phyloP scores from a whole-genome alignment of 2,329 filamentous ascomycete species.

The Scedosporium aurantiacum region DNA sequence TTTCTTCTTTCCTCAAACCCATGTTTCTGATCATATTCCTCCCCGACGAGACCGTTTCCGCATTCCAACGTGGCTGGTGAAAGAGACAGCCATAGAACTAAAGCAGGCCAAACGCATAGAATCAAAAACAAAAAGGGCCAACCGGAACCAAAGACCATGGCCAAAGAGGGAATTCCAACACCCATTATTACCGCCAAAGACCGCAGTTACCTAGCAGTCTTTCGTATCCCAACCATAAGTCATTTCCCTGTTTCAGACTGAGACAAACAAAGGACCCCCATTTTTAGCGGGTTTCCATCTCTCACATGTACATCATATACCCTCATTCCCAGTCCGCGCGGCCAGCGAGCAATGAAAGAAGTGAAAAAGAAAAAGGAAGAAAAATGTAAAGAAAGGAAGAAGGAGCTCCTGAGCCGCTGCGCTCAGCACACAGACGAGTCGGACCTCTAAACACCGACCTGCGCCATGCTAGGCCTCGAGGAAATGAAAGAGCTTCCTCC shows the following conservation, averaged over 20 bases:
- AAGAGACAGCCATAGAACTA: no score
- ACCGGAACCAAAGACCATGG: neutral
- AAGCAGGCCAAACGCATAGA: no score
- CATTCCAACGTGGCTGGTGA: no score
- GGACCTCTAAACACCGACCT: constrained; percentile 35
- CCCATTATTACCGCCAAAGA: neutral
- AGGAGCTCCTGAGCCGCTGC: neutral
- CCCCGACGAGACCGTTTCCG: no score
- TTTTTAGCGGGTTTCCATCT: neutral
- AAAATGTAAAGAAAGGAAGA: neutral
- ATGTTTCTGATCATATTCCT: no score
- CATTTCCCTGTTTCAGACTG: neutral
- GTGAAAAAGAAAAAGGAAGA: neutral
- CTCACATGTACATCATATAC: neutral
- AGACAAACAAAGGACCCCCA: neutral
- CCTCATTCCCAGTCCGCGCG: neutral
- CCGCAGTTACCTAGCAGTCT: neutral
- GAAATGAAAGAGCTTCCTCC: constrained; percentile 27
- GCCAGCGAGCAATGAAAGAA: neutral
- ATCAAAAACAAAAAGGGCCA: constrained; percentile 1
- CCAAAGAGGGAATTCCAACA: neutral
- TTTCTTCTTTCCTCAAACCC: no score
- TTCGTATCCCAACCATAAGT: neutral
- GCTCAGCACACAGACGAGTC: neutral
- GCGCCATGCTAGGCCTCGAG: constrained; percentile 42